Evolutionary conservation across 306 rosid genomes (phyloP).

Genomic region (Corylus avellana): DNA sequence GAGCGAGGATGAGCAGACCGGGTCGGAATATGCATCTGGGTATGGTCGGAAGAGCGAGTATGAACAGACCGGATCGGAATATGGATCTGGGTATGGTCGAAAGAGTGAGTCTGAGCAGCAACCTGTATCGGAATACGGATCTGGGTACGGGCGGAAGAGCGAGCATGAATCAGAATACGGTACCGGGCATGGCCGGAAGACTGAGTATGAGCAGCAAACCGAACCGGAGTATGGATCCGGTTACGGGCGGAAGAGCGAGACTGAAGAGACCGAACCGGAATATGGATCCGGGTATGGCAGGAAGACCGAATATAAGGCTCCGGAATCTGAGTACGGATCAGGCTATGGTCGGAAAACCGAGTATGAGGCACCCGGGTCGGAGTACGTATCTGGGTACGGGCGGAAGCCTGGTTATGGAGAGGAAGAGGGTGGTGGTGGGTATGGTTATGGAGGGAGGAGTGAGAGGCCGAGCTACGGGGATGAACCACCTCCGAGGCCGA

Average conservation of each 20-base stretch:
- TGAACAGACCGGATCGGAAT: conserved; percentile 3
- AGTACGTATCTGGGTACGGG: conserved; percentile 23
- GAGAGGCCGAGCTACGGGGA: conserved; percentile 21
- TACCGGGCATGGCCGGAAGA: conserved; percentile 22
- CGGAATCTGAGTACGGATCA: conserved; percentile 25
- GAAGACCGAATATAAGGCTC: conserved; percentile 1
- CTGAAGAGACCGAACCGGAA: background rate
- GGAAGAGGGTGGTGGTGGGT: conserved; percentile 33
- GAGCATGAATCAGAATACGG: conserved; percentile 8
- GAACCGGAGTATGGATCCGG: conserved; percentile 15
- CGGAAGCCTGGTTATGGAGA: conserved; percentile 49
- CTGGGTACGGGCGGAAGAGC: conserved; percentile 21
- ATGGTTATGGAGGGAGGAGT: conserved; percentile 32
- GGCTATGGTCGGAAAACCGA: conserved; percentile 33
- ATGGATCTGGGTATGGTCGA: conserved; percentile 25
- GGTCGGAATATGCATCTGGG: conserved; percentile 21
- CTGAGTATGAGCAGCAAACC: background rate
- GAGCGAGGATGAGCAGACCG: conserved; percentile 9
- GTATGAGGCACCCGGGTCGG: background rate
- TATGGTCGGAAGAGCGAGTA: conserved; percentile 15
- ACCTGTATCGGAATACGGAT: conserved; percentile 13
- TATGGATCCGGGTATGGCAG: conserved; percentile 19
- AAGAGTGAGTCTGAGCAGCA: conserved; percentile 5
- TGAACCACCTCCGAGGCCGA: conserved; percentile 5
- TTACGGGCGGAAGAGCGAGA: background rate